phyloP scores from a whole-genome alignment of 495 filamentous ascomycete species.

The Penicillium ucsense region DNA sequence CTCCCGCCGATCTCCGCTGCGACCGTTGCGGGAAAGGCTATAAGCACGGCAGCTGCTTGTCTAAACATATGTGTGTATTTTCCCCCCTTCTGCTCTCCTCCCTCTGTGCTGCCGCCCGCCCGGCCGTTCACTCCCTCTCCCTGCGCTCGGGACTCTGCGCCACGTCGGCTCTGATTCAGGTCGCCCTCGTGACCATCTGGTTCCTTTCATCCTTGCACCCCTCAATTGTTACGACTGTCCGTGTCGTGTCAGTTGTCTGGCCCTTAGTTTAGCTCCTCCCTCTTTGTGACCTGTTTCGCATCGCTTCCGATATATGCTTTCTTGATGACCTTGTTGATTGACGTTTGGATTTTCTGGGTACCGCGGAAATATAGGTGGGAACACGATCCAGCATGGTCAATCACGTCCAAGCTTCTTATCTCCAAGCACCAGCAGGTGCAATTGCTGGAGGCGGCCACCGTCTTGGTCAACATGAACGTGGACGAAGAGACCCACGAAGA shows the following conservation, averaged over 20 bases:
- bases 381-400: constrained; percentile 96
- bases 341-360: constrained; percentile 33
- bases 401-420: constrained; percentile 94
- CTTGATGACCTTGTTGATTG: constrained; percentile 15
- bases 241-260: too few relatives aligned
- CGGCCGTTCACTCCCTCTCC: constrained; percentile 23
- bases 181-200: constrained; percentile 36
- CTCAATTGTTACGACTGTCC: too few relatives aligned
- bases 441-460: constrained; percentile 89
- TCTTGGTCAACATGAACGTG: constrained; percentile 85
- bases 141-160: constrained; percentile 31
- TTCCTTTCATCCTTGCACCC: not conserved
- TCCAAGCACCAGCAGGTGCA: constrained; percentile 99
- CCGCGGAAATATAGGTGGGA: constrained; percentile 72
- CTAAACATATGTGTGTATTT: constrained; percentile 98
- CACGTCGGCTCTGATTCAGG: constrained; percentile 38
- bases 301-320: too few relatives aligned
- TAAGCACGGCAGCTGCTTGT: constrained; percentile 99
- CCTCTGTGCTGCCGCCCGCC: constrained; percentile 8
- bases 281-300: not conserved
- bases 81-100: constrained; percentile 15
- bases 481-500: constrained; percentile 41
- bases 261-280: constrained; percentile 7
- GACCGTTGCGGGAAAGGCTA: constrained; percentile 99
- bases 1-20: constrained; percentile 80